Evolutionary conservation across 306 rosid genomes (phyloP).

Genomic region (Phaseolus lunatus): DNA sequence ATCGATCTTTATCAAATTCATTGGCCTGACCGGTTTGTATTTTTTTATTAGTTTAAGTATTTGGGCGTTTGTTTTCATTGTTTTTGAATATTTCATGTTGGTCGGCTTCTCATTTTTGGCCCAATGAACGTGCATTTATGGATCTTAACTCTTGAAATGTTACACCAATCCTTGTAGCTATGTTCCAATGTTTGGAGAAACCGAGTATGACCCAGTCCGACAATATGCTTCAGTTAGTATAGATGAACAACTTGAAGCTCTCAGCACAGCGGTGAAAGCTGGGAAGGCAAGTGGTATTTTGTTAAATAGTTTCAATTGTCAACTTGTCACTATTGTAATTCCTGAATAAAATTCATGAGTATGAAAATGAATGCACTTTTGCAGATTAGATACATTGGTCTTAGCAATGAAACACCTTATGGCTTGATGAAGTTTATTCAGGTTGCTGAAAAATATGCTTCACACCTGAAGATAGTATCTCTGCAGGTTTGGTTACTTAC

Average conservation of each 20-base stretch:
- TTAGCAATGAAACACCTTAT: constrained; percentile 93
- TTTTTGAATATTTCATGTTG: neutral
- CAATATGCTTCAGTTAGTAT: constrained; percentile 70
- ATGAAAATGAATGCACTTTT: constrained; percentile 36
- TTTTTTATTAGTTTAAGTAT: constrained; percentile 41
- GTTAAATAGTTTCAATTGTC: constrained; percentile 30
- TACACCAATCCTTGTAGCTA: constrained; percentile 57
- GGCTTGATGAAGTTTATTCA: constrained; percentile 93
- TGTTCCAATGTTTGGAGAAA: constrained; percentile 96
- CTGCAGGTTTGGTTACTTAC: constrained; percentile 70
- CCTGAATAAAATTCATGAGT: neutral
- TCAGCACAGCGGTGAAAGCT: constrained; percentile 65
- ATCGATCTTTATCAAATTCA: constrained; percentile 94
- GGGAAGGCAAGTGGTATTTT: constrained; percentile 72
- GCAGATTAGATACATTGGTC: constrained; percentile 86
- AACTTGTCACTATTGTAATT: constrained; percentile 6
- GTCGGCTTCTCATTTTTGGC: neutral
- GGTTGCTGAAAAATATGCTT: constrained; percentile 59
- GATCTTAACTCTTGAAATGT: constrained; percentile 27
- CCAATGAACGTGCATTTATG: neutral
- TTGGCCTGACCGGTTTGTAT: constrained; percentile 99
- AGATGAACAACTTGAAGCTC: constrained; percentile 82
- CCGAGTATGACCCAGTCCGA: constrained; percentile 72
- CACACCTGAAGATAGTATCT: constrained; percentile 68
- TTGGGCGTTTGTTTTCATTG: constrained; percentile 20